Conservation (phyloP, 352 stramenopile genomes). For the Globisporangium canariense region DNA sequence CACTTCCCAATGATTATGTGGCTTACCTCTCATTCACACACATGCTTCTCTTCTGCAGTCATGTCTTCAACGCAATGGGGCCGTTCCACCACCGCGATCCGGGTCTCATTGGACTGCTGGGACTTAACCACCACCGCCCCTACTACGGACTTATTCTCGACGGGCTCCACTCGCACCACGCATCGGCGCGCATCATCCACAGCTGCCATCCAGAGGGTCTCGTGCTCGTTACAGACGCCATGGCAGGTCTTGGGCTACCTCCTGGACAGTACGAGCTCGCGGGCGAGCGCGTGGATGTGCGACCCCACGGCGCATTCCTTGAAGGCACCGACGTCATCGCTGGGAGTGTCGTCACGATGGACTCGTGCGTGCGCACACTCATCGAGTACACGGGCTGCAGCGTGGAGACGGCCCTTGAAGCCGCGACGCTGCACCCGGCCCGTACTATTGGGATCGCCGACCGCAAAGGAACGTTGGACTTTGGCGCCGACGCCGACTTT, state of each 20-base stretch:
- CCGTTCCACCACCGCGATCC: constrained; percentile 90
- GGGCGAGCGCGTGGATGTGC: constrained; percentile 58
- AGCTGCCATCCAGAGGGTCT: constrained; percentile 70
- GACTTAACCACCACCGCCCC: constrained; percentile 37
- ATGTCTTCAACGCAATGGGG: constrained; percentile 92
- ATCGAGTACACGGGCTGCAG: constrained; percentile 80
- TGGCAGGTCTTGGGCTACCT: constrained; percentile 79
- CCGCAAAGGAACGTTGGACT: constrained; percentile 68
- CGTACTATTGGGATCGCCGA: constrained; percentile 53
- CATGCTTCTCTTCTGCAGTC: constrained; percentile 21
- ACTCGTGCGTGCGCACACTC: constrained; percentile 78
- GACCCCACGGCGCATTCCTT: constrained; percentile 38
- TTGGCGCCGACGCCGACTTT: constrained; percentile 80
- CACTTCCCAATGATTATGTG: background rate
- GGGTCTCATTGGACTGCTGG: constrained; percentile 85
- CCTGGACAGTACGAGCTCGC: constrained; percentile 75
- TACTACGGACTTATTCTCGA: constrained; percentile 88
- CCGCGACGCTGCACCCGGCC: constrained; percentile 76
- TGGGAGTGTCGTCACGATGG: constrained; percentile 80
- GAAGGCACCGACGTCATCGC: constrained; percentile 79
- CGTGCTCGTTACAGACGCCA: constrained; percentile 83
- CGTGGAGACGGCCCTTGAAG: constrained; percentile 65
- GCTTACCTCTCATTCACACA: background rate
- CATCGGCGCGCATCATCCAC: constrained; percentile 79
- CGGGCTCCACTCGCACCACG: constrained; percentile 82